Conservation (phyloP, 129 eudicot genomes). For the Centaurea solstitialis region DNA sequence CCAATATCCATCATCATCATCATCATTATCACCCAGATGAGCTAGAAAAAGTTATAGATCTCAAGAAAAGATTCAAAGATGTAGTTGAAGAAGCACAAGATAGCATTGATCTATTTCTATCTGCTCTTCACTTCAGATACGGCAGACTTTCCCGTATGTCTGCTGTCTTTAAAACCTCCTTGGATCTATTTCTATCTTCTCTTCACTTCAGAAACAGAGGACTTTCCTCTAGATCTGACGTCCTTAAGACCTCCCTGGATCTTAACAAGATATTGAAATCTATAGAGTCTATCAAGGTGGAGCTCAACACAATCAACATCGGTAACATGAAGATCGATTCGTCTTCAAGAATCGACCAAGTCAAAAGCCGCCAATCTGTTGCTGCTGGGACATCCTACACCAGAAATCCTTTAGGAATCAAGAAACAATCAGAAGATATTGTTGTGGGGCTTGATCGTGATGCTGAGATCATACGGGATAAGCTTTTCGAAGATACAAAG, state of each 20-base stretch:
- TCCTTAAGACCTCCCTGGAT: too few species aligned
- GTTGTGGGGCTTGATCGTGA: not conserved
- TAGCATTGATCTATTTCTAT: not conserved
- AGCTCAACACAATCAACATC: not conserved
- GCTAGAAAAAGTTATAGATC: too few species aligned
- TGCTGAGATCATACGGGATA: not conserved
- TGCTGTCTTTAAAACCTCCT: too few species aligned
- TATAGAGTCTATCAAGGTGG: not conserved
- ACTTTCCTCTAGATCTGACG: not conserved
- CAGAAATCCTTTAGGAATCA: not conserved
- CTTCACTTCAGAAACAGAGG: not conserved
- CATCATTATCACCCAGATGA: too few species aligned
- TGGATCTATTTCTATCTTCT: not conserved
- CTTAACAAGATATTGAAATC: slow-evolving; percentile 12
- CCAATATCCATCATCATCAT: too few species aligned
- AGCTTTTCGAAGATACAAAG: not conserved
- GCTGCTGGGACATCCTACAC: not conserved
- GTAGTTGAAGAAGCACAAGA: not conserved
- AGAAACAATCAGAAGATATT: slow-evolving; percentile 42
- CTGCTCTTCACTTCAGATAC: not conserved
- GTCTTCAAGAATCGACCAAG: not conserved
- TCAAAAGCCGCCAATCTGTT: too few species aligned
- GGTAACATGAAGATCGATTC: not conserved
- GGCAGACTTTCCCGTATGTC: not conserved
- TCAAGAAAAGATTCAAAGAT: too few species aligned